Evolutionary conservation across 139 green algal species (phyloP), one percentile per base, ranked within the genome.

Genomic region (Coelastrella sp.): DNA sequence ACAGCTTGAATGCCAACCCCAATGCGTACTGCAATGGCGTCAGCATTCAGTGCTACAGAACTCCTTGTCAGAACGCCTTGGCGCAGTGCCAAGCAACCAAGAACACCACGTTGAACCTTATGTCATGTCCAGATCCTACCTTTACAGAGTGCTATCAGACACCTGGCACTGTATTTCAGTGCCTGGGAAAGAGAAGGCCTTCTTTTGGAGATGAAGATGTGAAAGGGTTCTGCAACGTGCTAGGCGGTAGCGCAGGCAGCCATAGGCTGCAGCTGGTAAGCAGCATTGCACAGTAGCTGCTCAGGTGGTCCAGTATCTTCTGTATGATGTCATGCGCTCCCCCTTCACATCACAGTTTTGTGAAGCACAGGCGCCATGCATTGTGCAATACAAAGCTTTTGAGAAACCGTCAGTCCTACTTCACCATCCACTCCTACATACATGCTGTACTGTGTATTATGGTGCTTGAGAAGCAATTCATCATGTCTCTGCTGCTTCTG

Each of bases 121-220:
- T 64, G 6, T 21, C 53, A 64, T 64, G 53, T 21, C 53, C 53
- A 64, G 53, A 64, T 21, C 27, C 27, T 21, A 38, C 27, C 5
- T 69, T 69, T 23, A 23, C 9, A 6, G 62, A 69, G 62, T 69
- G 62, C 62, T 69, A 40, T 19, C 62, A 69, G 62, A 41, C 62
- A 6, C 1, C 19, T 38, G 27, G 40, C 30, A 69, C 62, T n/a
- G 5, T 41, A 7, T 69, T 69, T 23, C 62, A 69, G 30, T 69
- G 62, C 21, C 40, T 40, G 38, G 62, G 62, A 2, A 38, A 7
- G 7, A 38, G 62, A 19, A 38, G 62, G 9, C 62, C 62, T 21
- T 23, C 9, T 5, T 69, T 41, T 19, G 30, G 62, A 41, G 40
- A 69, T 40, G 62, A 69, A 19, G 62, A 69, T 69, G 62, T 69